Conservation (phyloP, 306 rosid species). For the Casuarina equisetifolia region DNA sequence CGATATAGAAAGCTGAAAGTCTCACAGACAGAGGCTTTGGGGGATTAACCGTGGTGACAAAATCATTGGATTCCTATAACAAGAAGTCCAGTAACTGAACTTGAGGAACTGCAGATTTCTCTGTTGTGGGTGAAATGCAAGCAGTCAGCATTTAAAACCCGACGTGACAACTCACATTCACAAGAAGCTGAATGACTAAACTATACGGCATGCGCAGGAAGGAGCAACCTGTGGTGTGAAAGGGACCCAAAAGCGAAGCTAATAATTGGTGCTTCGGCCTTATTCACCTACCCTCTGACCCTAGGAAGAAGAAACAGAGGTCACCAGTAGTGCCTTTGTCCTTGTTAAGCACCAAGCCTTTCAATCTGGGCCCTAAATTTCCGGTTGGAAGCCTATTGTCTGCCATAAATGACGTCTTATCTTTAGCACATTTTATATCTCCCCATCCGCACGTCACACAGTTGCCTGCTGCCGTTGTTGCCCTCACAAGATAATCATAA, state of each 20-base stretch:
- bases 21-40: no score
- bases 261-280: slow-evolving; percentile 8
- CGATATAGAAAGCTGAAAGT: no score
- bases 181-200: slow-evolving; percentile 17
- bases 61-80: no score
- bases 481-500: background rate
- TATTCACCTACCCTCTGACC: slow-evolving; percentile 24
- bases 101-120: no score
- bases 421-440: background rate
- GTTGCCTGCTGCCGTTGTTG: background rate
- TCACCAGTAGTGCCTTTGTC: background rate
- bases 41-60: no score
- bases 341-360: background rate
- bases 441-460: background rate
- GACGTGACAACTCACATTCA: slow-evolving; percentile 3
- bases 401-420: background rate
- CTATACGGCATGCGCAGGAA: slow-evolving; percentile 8
- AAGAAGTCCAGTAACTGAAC: no score
- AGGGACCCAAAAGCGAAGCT: background rate
- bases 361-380: slow-evolving; percentile 23
- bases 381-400: background rate
- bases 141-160: background rate
- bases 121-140: background rate
- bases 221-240: background rate
- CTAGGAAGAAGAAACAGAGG: no score